phyloP scores from a whole-genome alignment of 2,329 filamentous ascomycete genomes.

The Metarhizium guizhouense region DNA sequence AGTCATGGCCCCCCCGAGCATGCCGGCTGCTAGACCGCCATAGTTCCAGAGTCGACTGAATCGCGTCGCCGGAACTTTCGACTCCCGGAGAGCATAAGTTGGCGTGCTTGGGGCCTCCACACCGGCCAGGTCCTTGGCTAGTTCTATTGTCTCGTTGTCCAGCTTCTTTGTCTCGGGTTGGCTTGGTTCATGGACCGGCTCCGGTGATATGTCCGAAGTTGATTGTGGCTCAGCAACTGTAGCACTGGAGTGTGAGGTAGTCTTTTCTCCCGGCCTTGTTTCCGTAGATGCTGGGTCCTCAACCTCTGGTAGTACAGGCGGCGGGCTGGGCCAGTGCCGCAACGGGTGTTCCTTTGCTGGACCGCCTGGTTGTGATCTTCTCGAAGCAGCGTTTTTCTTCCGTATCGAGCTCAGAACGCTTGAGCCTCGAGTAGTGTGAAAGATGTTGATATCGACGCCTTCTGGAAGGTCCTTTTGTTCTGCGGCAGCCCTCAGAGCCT shows the following conservation, averaged over 20 bases:
- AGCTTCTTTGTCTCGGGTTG: conserved; percentile 1
- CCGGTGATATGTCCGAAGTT: neutral
- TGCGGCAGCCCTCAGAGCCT: conserved; percentile 6
- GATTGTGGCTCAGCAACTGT: neutral
- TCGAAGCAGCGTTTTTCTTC: conserved; percentile 13
- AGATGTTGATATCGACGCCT: conserved; percentile 37
- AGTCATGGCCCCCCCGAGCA: conserved; percentile 85
- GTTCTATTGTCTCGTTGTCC: conserved; percentile 10
- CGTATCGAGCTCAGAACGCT: conserved; percentile 31
- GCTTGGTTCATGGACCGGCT: neutral
- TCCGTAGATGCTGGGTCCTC: neutral
- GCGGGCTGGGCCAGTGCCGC: conserved; percentile 22
- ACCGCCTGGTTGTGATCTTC: conserved; percentile 8
- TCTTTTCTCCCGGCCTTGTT: neutral
- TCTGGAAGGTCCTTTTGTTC: conserved; percentile 27
- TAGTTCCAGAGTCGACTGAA: conserved; percentile 92
- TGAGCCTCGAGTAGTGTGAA: conserved; percentile 37
- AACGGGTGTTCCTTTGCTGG: conserved; percentile 28
- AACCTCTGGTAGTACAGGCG: conserved; percentile 11
- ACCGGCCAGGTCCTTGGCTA: conserved; percentile 16
- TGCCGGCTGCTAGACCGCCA: conserved; percentile 81
- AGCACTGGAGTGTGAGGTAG: neutral
- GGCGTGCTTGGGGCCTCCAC: conserved; percentile 12
- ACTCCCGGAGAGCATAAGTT: conserved; percentile 70
- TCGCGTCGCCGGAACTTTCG: conserved; percentile 79